Conservation (phyloP, 345 rosid genomes). For the Gynandropsis gynandra region DNA sequence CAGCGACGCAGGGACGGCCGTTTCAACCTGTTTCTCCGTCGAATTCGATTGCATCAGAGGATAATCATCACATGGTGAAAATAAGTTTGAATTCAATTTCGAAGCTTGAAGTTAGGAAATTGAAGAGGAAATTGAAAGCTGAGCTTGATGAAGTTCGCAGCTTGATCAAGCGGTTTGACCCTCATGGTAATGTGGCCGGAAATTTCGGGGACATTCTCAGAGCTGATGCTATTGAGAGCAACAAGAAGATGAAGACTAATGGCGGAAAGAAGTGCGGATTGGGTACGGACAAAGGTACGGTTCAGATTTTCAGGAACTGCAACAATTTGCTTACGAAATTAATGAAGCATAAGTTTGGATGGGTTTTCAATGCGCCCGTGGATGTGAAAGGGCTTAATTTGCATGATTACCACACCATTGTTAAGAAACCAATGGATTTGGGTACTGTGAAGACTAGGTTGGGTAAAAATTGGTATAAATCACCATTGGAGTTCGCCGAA, state of each 20-base stretch:
- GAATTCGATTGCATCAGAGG: constrained; percentile 22
- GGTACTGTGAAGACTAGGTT: constrained; percentile 66
- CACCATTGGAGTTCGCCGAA: constrained; percentile 60
- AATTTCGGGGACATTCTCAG: constrained; percentile 27
- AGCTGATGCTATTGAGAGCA: neutral
- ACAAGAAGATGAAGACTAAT: constrained; percentile 25
- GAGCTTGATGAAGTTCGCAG: constrained; percentile 27
- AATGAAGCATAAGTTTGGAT: constrained; percentile 77
- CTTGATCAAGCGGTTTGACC: constrained; percentile 27
- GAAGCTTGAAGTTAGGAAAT: constrained; percentile 24
- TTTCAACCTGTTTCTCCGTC: constrained; percentile 20
- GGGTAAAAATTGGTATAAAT: constrained; percentile 50
- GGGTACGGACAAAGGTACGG: constrained; percentile 29
- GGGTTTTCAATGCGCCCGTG: constrained; percentile 80
- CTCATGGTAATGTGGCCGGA: constrained; percentile 28
- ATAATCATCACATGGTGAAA: constrained; percentile 18
- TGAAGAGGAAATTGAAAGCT: constrained; percentile 24
- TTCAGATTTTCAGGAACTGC: constrained; percentile 49
- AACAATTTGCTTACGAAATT: constrained; percentile 49
- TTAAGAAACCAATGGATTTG: constrained; percentile 90
- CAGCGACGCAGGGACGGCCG: constrained; percentile 14
- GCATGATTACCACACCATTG: constrained; percentile 63
- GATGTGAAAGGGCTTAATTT: constrained; percentile 67
- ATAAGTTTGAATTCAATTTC: constrained; percentile 29
- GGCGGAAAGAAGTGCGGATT: constrained; percentile 15